Evolutionary conservation across 345 rosid genomes (phyloP), one percentile per base, ranked within the genome.

Genomic region (Durio zibethinus): DNA sequence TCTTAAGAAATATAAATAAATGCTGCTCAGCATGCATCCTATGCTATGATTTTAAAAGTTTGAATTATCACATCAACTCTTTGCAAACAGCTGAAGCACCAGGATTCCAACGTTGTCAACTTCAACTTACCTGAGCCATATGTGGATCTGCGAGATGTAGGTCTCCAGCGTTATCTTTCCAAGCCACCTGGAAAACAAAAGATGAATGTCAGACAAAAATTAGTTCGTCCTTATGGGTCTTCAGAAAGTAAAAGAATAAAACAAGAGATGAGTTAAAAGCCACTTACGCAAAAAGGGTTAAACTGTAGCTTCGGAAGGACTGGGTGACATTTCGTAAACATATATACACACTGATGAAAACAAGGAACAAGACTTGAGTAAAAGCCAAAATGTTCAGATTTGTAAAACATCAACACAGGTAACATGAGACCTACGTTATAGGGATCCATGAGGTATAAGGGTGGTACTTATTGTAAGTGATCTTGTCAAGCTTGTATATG

Each of bases 381-480:
- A 70, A 50, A 27, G 62, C 78, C 56, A 57, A 23, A 36, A 15
- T 50, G 42, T 61, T 36, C 64, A 16, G 20, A 43, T 12, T 54
- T 66, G 33, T 70, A 3, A 71, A 81, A 73, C 64, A 43, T 25
- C 52, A 67, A 54, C 23, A 52, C 27, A 79, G 80, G 70, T 18
- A 62, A 76, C 61, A 69, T 36, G 78, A 73, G 62, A 42, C 94
- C 12, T 90, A 96, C 99, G 99, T 93, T 73, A 96, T 91, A 45
- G 99, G 99, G 82, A 96, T 96, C 99, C 99, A 96, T 5, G 99
- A 96, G 67, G 98, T 96, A 79, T 93, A 96, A 65, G 99, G 99
- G 84, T 96, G 99, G 84, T 85, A 96, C 81, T 93, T 96, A 85
- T 96, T 96, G 91, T 96, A 96, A 38, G 95, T 84, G 72, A 86